phyloP scores from a whole-genome alignment of 78 protist genomes.

The Fonticula alba region DNA sequence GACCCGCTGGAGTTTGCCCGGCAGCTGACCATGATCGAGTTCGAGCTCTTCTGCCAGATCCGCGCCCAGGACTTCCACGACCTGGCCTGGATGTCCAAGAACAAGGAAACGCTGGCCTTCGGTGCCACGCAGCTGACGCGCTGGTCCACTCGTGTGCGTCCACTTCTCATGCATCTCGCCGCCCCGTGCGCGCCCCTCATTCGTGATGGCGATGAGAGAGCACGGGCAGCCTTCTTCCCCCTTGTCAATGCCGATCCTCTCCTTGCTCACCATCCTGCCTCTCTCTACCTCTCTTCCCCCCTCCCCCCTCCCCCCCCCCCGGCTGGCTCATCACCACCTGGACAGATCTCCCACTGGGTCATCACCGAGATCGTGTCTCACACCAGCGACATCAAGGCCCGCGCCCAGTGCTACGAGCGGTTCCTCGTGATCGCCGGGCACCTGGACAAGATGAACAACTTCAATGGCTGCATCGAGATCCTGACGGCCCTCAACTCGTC shows the following conservation, averaged over 20 bases:
- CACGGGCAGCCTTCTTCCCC: background rate
- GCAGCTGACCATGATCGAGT: slow-evolving; percentile 9
- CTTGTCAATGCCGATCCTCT: background rate
- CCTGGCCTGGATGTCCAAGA: background rate
- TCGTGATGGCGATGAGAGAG: background rate
- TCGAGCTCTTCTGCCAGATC: too few species aligned
- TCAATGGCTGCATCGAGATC: slow-evolving; percentile 37
- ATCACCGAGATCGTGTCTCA: background rate
- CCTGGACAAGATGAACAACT: slow-evolving; percentile 27
- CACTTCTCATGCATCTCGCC: too few species aligned
- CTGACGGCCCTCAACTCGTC: slow-evolving; percentile 23
- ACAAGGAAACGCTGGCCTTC: background rate
- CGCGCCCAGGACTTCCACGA: background rate
- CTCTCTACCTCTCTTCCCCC: background rate
- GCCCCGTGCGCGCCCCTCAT: background rate
- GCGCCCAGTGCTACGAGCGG: background rate
- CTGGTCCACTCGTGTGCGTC: background rate
- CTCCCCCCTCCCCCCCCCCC: background rate
- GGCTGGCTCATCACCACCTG: too few species aligned
- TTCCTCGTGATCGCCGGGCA: background rate
- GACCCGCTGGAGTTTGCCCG: slow-evolving; percentile 12
- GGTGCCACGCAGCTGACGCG: background rate
- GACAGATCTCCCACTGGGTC: too few species aligned
- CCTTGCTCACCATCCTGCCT: background rate
- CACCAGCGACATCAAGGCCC: too few species aligned